Evolutionary conservation across 2,329 filamentous ascomycete genomes (phyloP).

Genomic region (Exophiala oligosperma): DNA sequence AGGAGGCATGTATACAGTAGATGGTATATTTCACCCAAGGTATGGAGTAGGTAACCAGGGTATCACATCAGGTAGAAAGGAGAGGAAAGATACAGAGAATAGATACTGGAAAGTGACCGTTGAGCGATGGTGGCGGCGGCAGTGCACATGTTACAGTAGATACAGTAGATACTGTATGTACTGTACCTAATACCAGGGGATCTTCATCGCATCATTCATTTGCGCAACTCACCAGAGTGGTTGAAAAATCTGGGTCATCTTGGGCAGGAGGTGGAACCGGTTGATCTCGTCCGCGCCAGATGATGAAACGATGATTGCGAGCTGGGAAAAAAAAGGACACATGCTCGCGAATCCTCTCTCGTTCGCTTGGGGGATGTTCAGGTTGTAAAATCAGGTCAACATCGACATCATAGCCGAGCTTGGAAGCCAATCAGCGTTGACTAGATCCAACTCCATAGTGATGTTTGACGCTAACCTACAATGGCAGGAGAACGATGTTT

Average conservation of each 20-base stretch:
- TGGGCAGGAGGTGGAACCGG: not conserved
- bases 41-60: too few relatives aligned
- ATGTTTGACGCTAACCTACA: too few relatives aligned
- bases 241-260: not conserved
- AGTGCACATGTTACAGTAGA: not conserved
- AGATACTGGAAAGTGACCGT: not conserved
- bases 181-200: not conserved
- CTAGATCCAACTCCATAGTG: too few relatives aligned
- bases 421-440: not conserved
- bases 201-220: constrained; percentile 2
- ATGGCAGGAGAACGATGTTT: too few relatives aligned
- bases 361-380: not conserved
- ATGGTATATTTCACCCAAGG: too few relatives aligned
- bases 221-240: constrained; percentile 14
- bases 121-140: not conserved
- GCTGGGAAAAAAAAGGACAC: not conserved
- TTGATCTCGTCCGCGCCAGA: constrained; percentile 1
- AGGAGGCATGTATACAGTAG: too few relatives aligned
- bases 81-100: not conserved
- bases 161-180: not conserved
- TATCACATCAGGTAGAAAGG: not conserved
- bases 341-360: not conserved
- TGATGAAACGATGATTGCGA: not conserved
- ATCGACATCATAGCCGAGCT: constrained; percentile 3
- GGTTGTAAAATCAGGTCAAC: not conserved